Conservation (phyloP, 139 green algal species). For the Chlorella sp. region DNA sequence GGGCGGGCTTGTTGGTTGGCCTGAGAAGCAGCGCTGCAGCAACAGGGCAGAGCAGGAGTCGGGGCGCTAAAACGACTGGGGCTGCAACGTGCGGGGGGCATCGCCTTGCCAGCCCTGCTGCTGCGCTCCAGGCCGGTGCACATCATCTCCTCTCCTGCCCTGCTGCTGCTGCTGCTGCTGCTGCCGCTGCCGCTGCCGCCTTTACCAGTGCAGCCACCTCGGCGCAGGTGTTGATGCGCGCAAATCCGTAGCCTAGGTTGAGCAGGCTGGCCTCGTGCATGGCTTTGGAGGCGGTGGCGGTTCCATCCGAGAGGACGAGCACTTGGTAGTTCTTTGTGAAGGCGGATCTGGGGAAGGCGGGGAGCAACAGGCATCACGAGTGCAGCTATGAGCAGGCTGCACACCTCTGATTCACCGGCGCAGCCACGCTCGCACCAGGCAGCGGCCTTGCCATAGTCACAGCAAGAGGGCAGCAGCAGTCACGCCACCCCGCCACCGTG, state of each 20-base stretch:
- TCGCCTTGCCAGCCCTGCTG: neutral
- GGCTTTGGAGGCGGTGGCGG: neutral
- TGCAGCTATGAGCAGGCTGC: neutral
- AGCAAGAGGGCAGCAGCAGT: too few relatives aligned
- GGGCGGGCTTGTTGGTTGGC: too few relatives aligned
- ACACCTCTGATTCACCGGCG: neutral
- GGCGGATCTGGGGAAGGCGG: neutral
- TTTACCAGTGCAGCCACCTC: neutral
- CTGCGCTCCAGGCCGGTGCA: neutral
- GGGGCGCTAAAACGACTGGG: too few relatives aligned
- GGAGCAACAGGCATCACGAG: neutral
- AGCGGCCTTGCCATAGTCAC: too few relatives aligned
- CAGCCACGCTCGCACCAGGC: too few relatives aligned
- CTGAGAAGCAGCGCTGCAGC: too few relatives aligned
- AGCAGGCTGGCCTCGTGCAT: constrained; percentile 11
- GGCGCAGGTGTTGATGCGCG: constrained; percentile 6
- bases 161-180: neutral
- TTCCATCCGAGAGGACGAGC: constrained; percentile 20
- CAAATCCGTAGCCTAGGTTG: constrained; percentile 26
- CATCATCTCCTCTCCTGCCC: neutral
- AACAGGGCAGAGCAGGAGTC: too few relatives aligned
- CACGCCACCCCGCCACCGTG: too few relatives aligned
- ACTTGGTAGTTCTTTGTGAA: constrained; percentile 33
- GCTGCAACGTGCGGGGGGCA: too few relatives aligned
- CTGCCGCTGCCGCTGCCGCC: neutral